phyloP scores from a whole-genome alignment of 2,329 filamentous ascomycete genomes.

The Hypoxylon sp. region DNA sequence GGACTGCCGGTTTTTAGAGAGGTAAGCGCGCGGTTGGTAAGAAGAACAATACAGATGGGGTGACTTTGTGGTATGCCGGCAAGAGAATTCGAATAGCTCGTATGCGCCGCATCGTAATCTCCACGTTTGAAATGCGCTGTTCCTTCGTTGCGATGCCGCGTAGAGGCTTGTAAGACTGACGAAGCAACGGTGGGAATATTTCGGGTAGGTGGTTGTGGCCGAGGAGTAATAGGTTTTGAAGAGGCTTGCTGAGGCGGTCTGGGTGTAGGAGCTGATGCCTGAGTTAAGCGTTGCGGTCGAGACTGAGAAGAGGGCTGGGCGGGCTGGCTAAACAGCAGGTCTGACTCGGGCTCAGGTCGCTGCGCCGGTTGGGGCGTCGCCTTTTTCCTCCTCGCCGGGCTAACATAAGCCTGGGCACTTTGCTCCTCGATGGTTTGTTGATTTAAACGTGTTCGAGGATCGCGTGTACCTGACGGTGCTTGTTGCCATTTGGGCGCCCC shows the following conservation, averaged over 20 bases:
- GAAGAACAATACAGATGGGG: conserved; percentile 86
- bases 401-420: conserved; percentile 85
- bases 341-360: conserved; percentile 62
- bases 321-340: conserved; percentile 71
- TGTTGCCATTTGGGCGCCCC: conserved; percentile 72
- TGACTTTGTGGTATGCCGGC: conserved; percentile 79
- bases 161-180: conserved; percentile 78
- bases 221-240: conserved; percentile 58
- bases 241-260: conserved; percentile 56
- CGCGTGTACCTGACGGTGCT: conserved; percentile 55
- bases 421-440: conserved; percentile 83
- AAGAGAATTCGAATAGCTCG: conserved; percentile 83
- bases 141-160: conserved; percentile 81
- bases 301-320: conserved; percentile 48
- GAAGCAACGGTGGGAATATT: conserved; percentile 74
- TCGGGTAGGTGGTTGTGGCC: conserved; percentile 61
- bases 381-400: conserved; percentile 84
- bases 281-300: conserved; percentile 43
- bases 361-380: conserved; percentile 63
- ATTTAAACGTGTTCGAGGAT: conserved; percentile 72
- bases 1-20: conserved; percentile 92
- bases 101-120: conserved; percentile 88
- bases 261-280: conserved; percentile 52
- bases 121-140: conserved; percentile 93
- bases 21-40: conserved; percentile 91